Percentiles rank a stretch among this genome's conserved stretches.
These are phyloP conservation scores for Hypoxylon sp. DNA, from an alignment of 2,329 filamentous ascomycete genomes.

Conservation along the genomic window DNA sequence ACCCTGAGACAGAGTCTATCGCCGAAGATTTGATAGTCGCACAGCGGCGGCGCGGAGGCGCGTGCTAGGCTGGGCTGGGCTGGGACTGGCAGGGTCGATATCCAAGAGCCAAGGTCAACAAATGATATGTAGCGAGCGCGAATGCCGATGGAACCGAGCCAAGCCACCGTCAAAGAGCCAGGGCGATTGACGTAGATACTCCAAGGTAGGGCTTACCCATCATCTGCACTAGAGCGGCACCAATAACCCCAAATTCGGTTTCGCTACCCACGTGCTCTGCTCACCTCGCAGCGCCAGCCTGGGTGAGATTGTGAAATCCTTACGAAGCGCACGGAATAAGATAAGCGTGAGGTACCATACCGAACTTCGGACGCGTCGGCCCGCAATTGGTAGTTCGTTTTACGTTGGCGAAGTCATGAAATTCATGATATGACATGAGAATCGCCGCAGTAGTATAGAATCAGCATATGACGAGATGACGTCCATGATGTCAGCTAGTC, in stretches of 20 bases:
- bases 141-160: conserved; percentile 48
- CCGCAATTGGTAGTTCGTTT: conserved; percentile 29
- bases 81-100: conserved; percentile 4
- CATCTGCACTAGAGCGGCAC: conserved; percentile 39
- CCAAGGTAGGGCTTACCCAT: conserved; percentile 44
- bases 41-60: conserved; percentile 31
- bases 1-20: conserved; percentile 34
- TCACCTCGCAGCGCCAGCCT: conserved; percentile 40
- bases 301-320: conserved; percentile 38
- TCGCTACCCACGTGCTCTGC: conserved; percentile 45
- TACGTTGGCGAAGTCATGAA: conserved; percentile 10
- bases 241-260: conserved; percentile 45
- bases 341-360: conserved; percentile 44
- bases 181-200: conserved; percentile 42
- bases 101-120: conserved; percentile 23
- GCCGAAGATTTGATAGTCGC: conserved; percentile 31
- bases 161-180: conserved; percentile 33
- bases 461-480: conserved; percentile 36
- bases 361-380: conserved; percentile 46
- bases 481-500: conserved; percentile 39
- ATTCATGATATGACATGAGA: conserved; percentile 8
- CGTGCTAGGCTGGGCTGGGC: conserved; percentile 5
- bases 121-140: conserved; percentile 26
- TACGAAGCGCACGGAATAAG: conserved; percentile 40
- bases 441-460: conserved; percentile 14